Base-by-base conservation (phyloP, 441 rosid genomes). In the Erodium chrysanthum region DNA sequence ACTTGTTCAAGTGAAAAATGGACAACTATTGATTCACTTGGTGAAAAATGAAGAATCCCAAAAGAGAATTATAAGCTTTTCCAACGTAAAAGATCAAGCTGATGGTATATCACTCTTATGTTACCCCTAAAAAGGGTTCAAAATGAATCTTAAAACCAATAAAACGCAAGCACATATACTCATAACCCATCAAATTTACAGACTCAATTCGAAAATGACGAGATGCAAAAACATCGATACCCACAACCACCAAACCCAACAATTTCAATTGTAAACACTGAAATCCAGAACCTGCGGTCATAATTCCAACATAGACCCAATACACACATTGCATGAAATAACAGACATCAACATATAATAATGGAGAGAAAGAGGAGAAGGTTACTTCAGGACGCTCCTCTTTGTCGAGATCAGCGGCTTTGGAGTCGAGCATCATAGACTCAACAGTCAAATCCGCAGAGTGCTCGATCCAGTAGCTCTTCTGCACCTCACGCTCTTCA, bases 341-440 rank as follows among this genome's bases (percentile, higher is more conserved):
- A 25, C 3, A 25, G 3, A 25, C 29, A 25, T 1, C 29, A 25
- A 25, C 3, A 25, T 25, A 25, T 25, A 25, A 25, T 25, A 25
- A 25, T 27, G 17, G 3, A 2, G 48, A 18, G 63, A 18, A 6
- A 42, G 35, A 67, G 6, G 33, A 3, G 37, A 18, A 29, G 46
- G 18, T 42, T 69, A 92, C 98, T 84, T 93, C 98, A 42, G 98
- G 96, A 1, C 97, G 92, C 76, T 93, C 98, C 78, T 93, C 97
- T 69, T 83, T 93, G 85, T 93, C 98, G 70, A 93, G 96, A 84
- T 91, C 96, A 65, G 93, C 70, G 46, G 96, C 98, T 66, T 79
- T 76, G 50, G 98, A 88, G 77, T 90, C 97, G 18, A 92, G 98
- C 96, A 92, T 90, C 98, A 92, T 90, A 15, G 95, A 85, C 75